These are phyloP conservation scores for Rutstroemia sp. DNA, from an alignment of 2,329 filamentous ascomycete genomes.

Conservation along the genomic window DNA sequence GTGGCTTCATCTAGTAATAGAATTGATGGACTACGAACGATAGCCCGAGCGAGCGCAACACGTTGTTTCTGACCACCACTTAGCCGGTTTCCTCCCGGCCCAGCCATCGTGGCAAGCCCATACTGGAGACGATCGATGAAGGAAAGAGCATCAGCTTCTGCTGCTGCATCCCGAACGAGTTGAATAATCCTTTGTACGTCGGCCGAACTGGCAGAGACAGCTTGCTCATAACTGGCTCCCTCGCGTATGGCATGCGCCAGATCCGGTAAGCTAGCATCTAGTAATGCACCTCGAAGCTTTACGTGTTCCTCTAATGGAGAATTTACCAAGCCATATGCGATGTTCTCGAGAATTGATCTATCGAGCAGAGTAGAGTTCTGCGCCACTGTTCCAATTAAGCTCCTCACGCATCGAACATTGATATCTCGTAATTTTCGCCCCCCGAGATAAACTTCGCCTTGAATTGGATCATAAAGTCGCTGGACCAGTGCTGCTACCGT, in stretches of 20 bases:
- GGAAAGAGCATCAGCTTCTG: neutral
- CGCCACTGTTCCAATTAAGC: conserved; percentile 1
- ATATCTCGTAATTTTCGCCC: neutral
- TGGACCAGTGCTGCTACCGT: conserved; percentile 48
- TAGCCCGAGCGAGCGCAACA: conserved; percentile 54
- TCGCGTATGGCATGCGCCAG: neutral
- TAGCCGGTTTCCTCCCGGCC: neutral
- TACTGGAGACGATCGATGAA: conserved; percentile 1
- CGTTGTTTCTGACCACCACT: conserved; percentile 6
- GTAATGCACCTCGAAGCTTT: neutral
- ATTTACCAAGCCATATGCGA: conserved; percentile 3
- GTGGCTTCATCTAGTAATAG: conserved; percentile 56
- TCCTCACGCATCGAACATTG: neutral
- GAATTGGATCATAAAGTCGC: conserved; percentile 45
- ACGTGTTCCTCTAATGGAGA: neutral
- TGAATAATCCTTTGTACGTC: neutral
- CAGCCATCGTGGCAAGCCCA: neutral
- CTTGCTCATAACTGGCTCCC: neutral
- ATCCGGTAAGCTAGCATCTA: conserved; percentile 1
- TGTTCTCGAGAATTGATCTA: conserved; percentile 2
- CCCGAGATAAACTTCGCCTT: neutral
- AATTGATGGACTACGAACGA: conserved; percentile 47
- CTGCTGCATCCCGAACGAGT: neutral
- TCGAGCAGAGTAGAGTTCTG: conserved; percentile 1
- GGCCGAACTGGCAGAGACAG: neutral